Evolutionary conservation across 108 stramenopile species (phyloP).

Genomic region (Cyclotella choctawhatcheeana): DNA sequence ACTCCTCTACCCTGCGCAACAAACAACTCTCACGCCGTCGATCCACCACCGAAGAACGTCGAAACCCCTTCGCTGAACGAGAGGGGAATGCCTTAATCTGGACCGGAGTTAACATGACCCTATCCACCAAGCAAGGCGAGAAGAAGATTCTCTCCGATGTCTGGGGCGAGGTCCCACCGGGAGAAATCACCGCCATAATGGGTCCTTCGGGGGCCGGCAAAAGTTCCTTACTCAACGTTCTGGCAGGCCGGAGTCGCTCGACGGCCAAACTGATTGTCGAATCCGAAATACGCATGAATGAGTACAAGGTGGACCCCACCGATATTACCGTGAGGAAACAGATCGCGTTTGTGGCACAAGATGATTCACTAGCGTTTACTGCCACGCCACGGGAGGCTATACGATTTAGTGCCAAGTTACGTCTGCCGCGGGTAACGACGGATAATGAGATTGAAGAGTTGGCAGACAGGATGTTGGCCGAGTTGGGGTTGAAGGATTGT

Average conservation of each 20-base stretch:
- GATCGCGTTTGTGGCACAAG: constrained; percentile 89
- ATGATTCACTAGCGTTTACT: constrained; percentile 80
- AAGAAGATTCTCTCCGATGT: constrained; percentile 61
- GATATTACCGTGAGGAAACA: constrained; percentile 68
- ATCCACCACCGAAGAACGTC: constrained; percentile 34
- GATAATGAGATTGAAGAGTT: constrained; percentile 63
- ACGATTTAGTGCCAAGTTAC: constrained; percentile 79
- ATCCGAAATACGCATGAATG: constrained; percentile 72
- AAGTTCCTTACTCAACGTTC: constrained; percentile 80
- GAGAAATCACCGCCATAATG: constrained; percentile 76
- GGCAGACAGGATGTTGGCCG: constrained; percentile 72
- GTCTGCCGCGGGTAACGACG: constrained; percentile 66
- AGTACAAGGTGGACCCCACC: constrained; percentile 69
- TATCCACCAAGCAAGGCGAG: constrained; percentile 44
- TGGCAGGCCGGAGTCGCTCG: constrained; percentile 68
- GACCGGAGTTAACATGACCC: constrained; percentile 73
- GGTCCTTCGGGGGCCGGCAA: constrained; percentile 84
- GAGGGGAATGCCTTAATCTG: constrained; percentile 69
- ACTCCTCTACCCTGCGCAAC: constrained; percentile 2
- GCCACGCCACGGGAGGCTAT: constrained; percentile 89
- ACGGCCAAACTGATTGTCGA: constrained; percentile 41
- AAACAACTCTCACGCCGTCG: constrained; percentile 14
- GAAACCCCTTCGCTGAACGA: constrained; percentile 70
- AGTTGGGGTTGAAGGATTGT: constrained; percentile 73
- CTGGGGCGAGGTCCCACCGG: constrained; percentile 74